These are phyloP conservation scores for Nannizzia gypsea DNA, from an alignment of 2,329 filamentous ascomycete species.

Conservation along the genomic window DNA sequence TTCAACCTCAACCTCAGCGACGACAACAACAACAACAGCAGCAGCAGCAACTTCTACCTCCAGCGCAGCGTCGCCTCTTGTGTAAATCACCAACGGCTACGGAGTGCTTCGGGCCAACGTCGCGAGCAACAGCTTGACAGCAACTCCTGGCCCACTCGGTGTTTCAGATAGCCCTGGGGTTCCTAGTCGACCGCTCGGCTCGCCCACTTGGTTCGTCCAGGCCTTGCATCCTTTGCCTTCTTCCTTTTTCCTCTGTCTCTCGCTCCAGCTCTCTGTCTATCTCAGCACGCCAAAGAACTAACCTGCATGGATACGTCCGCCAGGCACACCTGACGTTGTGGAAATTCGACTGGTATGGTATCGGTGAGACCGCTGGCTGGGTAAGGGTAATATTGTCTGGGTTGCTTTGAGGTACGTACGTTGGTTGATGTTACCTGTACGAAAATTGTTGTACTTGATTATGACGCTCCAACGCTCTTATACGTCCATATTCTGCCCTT, in stretches of 20 bases:
- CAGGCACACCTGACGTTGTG: background rate
- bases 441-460: background rate
- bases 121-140: background rate
- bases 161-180: conserved; percentile 7
- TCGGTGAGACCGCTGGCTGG: background rate
- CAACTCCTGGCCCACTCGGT: background rate
- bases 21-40: background rate
- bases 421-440: background rate
- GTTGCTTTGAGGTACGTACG: background rate
- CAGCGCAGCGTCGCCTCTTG: background rate
- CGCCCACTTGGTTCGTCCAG: background rate
- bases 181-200: background rate
- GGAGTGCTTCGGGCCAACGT: background rate
- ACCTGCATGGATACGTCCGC: background rate
- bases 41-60: background rate
- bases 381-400: background rate
- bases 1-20: background rate
- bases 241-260: background rate
- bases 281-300: background rate
- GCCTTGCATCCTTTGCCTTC: background rate
- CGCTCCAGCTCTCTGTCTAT: background rate
- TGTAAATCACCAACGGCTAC: too few species aligned
- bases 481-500: background rate
- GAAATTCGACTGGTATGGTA: conserved; percentile 1
- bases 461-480: background rate